phyloP scores from a whole-genome alignment of 768 basidiomycete genomes.

The Mycena kentingensis region DNA sequence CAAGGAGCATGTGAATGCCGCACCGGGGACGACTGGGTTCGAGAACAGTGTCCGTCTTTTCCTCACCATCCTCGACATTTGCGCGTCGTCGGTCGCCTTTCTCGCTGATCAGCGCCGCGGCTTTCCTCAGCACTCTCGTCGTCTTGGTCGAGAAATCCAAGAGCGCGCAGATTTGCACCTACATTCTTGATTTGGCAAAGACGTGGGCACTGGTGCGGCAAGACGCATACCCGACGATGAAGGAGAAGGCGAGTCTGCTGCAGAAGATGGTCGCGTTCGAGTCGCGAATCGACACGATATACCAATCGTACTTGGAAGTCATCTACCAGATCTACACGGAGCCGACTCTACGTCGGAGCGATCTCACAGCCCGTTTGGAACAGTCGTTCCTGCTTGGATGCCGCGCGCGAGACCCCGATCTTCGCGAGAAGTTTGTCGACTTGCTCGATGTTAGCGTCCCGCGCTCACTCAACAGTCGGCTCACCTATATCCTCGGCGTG shows the following conservation, averaged over 20 bases:
- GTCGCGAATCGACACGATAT: conserved; percentile 73
- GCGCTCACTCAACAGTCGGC: conserved; percentile 73
- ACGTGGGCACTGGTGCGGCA: conserved; percentile 89
- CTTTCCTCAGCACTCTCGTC: conserved; percentile 73
- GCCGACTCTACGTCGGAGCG: conserved; percentile 81
- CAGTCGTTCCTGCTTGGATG: conserved; percentile 92
- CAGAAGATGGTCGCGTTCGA: conserved; percentile 89
- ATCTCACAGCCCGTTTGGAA: conserved; percentile 91
- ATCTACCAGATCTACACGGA: conserved; percentile 95
- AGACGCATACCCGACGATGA: conserved; percentile 87
- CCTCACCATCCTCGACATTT: conserved; percentile 84
- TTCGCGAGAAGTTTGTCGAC: conserved; percentile 87
- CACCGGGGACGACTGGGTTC: conserved; percentile 48
- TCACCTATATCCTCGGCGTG: conserved; percentile 88
- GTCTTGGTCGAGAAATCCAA: conserved; percentile 90
- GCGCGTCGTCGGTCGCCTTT: conserved; percentile 74
- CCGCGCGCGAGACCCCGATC: conserved; percentile 72
- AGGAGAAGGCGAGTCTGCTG: conserved; percentile 90
- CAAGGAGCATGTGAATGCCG: conserved; percentile 80
- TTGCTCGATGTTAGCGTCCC: conserved; percentile 88
- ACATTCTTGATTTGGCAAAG: conserved; percentile 81
- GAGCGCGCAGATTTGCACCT: conserved; percentile 73
- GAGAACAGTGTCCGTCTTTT: conserved; percentile 66
- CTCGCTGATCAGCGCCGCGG: conserved; percentile 86
- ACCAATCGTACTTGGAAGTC: conserved; percentile 81